Evolutionary conservation across 73 alveolate species (phyloP), one percentile per base, ranked within the genome.

Genomic region (Blepharisma stoltei): DNA sequence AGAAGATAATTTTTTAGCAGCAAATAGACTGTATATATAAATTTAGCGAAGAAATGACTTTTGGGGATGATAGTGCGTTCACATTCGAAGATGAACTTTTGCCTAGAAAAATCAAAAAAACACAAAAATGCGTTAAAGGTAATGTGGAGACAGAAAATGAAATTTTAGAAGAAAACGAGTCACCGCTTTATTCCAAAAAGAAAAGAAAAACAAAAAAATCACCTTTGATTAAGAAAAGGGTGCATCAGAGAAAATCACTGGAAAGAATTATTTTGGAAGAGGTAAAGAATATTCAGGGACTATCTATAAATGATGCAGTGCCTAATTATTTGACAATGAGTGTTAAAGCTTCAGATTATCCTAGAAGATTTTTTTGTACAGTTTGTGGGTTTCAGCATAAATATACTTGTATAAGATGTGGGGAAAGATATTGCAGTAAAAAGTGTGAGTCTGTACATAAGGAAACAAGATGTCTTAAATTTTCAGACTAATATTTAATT

Each of bases 381-480:
- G 92, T 89, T 0, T 89, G 95, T 52, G 95, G 95, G 6, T 88
- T 76, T 52, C 27, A 68, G 45, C 65, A 84, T 25, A 86, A 82
- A 54, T 88, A 88, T 60, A 53, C 91, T 6, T 88, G 95, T 70
- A 60, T 87, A 7, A 84, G 95, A 76, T 88, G 95, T 71, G 95
- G 95, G 44, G 71, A 77, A 77, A 88, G 81, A 60, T 86, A 78
- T 46, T 88, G 95, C 71, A 44, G 77, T 20, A 77, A 84, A 76
- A 88, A 73, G 44, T 88, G 95, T 38, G 86, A 68, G 43, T 86
- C 54, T 7, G 54, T 78, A 11, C 95, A 88, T 66, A 88, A 88
- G 65, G 95, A 88, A 54, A 86, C 91, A 8, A 71, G 87, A 50
- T 88, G 95, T 66, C 76, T 88, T 9, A 88, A 88, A 66, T 88